phyloP scores from a whole-genome alignment of 192 early-diverging fungal species.

The Mycoemilia scoparia region DNA sequence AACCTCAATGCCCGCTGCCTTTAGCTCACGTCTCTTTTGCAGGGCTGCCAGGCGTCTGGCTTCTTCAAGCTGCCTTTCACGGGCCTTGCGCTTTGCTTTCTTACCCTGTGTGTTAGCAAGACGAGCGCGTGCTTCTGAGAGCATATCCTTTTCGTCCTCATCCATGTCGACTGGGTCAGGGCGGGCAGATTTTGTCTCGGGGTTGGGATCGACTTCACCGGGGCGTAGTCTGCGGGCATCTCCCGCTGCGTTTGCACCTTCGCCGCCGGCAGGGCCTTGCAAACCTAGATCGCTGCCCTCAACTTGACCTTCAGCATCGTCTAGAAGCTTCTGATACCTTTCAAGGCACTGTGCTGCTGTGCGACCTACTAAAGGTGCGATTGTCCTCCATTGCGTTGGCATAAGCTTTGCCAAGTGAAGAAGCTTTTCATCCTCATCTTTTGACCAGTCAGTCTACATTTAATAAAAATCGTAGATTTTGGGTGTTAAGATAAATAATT shows the following conservation, averaged over 20 bases:
- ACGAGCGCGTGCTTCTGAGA: slow-evolving; percentile 91
- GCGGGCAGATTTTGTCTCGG: slow-evolving; percentile 88
- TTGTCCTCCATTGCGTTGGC: slow-evolving; percentile 99
- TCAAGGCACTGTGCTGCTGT: slow-evolving; percentile 94
- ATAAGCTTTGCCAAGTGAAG: slow-evolving; percentile 94
- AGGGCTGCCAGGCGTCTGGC: slow-evolving; percentile 71
- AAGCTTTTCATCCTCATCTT: slow-evolving; percentile 95
- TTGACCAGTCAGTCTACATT: slow-evolving; percentile 98
- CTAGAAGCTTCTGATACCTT: slow-evolving; percentile 83
- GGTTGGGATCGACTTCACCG: slow-evolving; percentile 94
- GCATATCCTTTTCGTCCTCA: slow-evolving; percentile 99
- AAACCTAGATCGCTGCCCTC: slow-evolving; percentile 31
- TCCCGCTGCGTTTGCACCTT: slow-evolving; percentile 8
- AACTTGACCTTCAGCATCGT: slow-evolving; percentile 75
- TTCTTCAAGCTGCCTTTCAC: slow-evolving; percentile 94
- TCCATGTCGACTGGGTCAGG: slow-evolving; percentile 99
- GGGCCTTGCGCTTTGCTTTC: slow-evolving; percentile 96
- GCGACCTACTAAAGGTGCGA: slow-evolving; percentile 93
- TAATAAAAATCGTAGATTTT: slow-evolving; percentile 5
- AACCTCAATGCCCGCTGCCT: slow-evolving; percentile 88
- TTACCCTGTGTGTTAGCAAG: slow-evolving; percentile 99
- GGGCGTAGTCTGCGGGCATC: slow-evolving; percentile 72
- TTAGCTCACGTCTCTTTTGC: slow-evolving; percentile 90
- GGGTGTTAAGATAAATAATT: background rate
- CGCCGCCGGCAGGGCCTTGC: slow-evolving; percentile 35